Conservation (phyloP, 176 grass and related monocot genomes). For the Tillandsia leiboldiana region DNA sequence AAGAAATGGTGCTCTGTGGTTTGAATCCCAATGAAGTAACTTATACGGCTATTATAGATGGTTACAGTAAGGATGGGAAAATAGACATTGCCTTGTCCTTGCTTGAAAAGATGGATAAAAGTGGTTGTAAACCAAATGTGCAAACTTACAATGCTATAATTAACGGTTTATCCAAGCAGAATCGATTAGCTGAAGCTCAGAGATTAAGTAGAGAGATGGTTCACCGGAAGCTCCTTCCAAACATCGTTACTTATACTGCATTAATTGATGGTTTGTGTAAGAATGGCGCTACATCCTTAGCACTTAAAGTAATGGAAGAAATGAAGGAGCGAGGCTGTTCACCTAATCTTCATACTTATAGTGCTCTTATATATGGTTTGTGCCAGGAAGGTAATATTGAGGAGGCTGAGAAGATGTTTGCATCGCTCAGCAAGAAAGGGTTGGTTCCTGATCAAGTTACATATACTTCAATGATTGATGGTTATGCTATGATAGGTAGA, state of each 20-base stretch:
- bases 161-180: constrained; percentile 40
- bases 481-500: constrained; percentile 40
- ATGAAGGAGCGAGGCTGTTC: constrained; percentile 32
- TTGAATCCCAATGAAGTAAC: constrained; percentile 37
- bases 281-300: constrained; percentile 38
- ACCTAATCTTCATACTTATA: constrained; percentile 53
- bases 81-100: constrained; percentile 32
- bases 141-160: constrained; percentile 53
- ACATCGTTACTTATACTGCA: constrained; percentile 57
- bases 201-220: constrained; percentile 39
- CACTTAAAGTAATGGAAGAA: constrained; percentile 40
- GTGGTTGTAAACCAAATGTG: constrained; percentile 46
- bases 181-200: constrained; percentile 36
- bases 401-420: constrained; percentile 48
- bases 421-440: constrained; percentile 31
- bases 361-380: constrained; percentile 45
- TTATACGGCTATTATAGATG: constrained; percentile 47
- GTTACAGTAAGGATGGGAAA: constrained; percentile 48
- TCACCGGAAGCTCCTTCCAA: constrained; percentile 34
- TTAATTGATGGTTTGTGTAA: constrained; percentile 54
- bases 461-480: constrained; percentile 49
- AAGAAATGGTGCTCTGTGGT: constrained; percentile 32
- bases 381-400: constrained; percentile 39
- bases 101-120: constrained; percentile 44
- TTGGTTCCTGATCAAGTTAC: constrained; percentile 40